Evolutionary conservation across 371 early-diverging fungal genomes (phyloP).

Genomic region (Mycotypha africana): DNA sequence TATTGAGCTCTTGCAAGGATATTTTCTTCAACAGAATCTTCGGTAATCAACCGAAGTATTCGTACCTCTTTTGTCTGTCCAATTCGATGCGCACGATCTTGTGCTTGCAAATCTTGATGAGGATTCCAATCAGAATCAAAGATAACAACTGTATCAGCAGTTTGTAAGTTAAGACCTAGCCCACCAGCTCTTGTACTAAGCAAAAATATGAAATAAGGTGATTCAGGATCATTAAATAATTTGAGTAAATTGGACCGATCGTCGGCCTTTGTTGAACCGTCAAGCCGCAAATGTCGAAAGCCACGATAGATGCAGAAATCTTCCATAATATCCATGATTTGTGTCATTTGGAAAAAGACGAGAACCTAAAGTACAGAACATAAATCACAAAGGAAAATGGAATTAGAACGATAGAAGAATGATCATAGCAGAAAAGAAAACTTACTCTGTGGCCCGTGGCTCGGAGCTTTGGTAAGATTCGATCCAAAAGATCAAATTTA

Average conservation of each 20-base stretch:
- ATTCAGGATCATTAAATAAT: constrained; percentile 78
- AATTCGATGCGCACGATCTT: constrained; percentile 99
- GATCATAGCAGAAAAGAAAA: too few relatives aligned
- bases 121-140: constrained; percentile 99
- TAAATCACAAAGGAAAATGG: not conserved
- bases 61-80: constrained; percentile 99
- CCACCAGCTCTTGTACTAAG: constrained; percentile 99
- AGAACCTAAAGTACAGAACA: constrained; percentile 67
- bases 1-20: constrained; percentile 95
- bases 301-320: constrained; percentile 85
- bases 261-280: constrained; percentile 94
- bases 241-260: constrained; percentile 84
- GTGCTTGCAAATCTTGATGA: constrained; percentile 99
- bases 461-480: constrained; percentile 90
- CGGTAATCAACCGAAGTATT: constrained; percentile 95
- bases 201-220: constrained; percentile 90
- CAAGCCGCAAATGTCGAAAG: constrained; percentile 86
- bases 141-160: constrained; percentile 99
- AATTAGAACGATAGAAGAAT: not conserved
- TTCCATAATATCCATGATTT: constrained; percentile 96
- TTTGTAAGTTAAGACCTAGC: constrained; percentile 97
- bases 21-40: constrained; percentile 94
- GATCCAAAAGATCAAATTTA: constrained; percentile 97
- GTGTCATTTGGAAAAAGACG: constrained; percentile 99
- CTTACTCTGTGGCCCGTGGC: constrained; percentile 80